A percentile compares a stretch with the other conserved stretches of the same genome.
These are phyloP conservation scores for Chlorella sorokiniana DNA, from an alignment of 139 green algal species.

Conservation along the genomic window DNA sequence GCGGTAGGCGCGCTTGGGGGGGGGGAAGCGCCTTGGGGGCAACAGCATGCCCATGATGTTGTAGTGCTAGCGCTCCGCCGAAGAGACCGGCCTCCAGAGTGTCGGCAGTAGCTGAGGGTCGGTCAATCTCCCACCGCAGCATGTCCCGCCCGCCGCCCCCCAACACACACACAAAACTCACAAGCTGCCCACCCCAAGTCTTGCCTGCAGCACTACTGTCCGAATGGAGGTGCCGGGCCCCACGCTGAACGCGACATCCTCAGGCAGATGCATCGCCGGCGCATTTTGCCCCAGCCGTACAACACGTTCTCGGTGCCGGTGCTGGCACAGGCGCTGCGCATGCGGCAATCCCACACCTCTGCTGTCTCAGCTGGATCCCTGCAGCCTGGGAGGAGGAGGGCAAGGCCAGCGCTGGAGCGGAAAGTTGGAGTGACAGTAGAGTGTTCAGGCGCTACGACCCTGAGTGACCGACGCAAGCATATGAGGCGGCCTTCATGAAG, in stretches of 20 bases:
- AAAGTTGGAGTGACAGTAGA: neutral
- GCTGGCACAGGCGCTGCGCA: conserved; percentile 39
- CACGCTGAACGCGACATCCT: conserved; percentile 74
- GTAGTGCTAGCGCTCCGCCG: too few species aligned
- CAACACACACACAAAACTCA: neutral
- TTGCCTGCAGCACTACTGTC: conserved; percentile 76
- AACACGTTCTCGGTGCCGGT: conserved; percentile 48
- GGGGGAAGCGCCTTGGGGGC: too few species aligned
- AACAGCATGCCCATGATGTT: too few species aligned
- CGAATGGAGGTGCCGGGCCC: conserved; percentile 55
- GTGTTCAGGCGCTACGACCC: neutral
- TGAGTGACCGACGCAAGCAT: neutral
- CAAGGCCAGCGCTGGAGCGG: neutral
- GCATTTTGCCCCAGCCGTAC: conserved; percentile 90
- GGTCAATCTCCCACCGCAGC: too few species aligned
- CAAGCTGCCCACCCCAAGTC: neutral
- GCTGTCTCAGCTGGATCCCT: conserved; percentile 31
- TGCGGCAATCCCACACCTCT: conserved; percentile 67
- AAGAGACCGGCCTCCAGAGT: too few species aligned
- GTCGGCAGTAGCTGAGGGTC: too few species aligned
- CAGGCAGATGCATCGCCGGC: conserved; percentile 63
- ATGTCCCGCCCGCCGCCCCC: too few species aligned
- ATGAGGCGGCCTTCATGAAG: too few species aligned
- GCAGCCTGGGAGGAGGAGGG: conserved; percentile 54
- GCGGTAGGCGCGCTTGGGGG: neutral